Conservation (phyloP, 768 basidiomycete species). For the Trametes elegans region DNA sequence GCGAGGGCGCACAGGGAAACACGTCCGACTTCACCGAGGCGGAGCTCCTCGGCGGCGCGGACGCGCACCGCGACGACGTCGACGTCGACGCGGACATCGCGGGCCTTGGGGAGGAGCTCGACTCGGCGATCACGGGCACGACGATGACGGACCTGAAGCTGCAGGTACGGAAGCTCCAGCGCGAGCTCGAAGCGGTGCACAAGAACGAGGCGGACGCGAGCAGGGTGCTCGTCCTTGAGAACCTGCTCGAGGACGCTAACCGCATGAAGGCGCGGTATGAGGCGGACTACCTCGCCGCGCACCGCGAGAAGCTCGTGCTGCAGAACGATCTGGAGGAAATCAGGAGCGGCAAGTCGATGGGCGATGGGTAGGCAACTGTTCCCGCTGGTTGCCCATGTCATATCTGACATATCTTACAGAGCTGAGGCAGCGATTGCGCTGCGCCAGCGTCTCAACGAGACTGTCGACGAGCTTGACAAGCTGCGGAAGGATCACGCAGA, state of each 20-base stretch:
- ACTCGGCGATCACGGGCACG: slow-evolving; percentile 77
- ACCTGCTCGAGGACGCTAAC: slow-evolving; percentile 87
- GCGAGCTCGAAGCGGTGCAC: slow-evolving; percentile 74
- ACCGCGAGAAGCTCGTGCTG: slow-evolving; percentile 77
- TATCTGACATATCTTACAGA: slow-evolving; percentile 38
- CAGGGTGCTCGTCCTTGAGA: slow-evolving; percentile 82
- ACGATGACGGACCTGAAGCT: slow-evolving; percentile 93
- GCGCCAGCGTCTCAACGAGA: slow-evolving; percentile 84
- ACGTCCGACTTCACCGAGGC: slow-evolving; percentile 40
- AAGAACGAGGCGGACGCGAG: slow-evolving; percentile 78
- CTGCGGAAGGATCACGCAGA: slow-evolving; percentile 68
- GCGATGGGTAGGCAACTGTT: slow-evolving; percentile 62
- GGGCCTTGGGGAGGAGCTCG: slow-evolving; percentile 82
- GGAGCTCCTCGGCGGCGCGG: slow-evolving; percentile 39
- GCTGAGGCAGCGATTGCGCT: slow-evolving; percentile 87
- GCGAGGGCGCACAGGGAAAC: slow-evolving; percentile 14
- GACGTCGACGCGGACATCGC: slow-evolving; percentile 49
- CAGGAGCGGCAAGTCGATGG: slow-evolving; percentile 76
- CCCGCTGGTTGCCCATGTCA: background rate
- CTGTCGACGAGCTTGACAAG: slow-evolving; percentile 74
- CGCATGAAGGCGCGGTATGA: slow-evolving; percentile 89
- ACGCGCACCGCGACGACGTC: slow-evolving; percentile 36
- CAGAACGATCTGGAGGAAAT: slow-evolving; percentile 88
- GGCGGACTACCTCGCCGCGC: slow-evolving; percentile 78
- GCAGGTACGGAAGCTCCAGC: slow-evolving; percentile 74